A percentile compares a stretch with the other conserved stretches of the same genome.
Conservation (phyloP, 2,329 filamentous ascomycete genomes). For the Clonostachys byssicola region DNA sequence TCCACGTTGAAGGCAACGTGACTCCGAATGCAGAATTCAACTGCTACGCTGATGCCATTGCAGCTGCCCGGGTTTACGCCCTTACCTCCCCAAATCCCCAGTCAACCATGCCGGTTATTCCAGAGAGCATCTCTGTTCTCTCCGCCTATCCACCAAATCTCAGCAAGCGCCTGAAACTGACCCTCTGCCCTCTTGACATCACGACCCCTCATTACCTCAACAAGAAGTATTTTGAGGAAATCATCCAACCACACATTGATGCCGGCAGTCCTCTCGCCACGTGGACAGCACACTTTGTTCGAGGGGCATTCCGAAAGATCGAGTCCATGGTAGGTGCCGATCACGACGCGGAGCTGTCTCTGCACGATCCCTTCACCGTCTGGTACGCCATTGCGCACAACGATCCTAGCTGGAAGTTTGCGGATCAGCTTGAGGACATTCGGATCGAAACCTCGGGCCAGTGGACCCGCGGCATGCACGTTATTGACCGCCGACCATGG, state of each 20-base stretch:
- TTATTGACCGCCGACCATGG: constrained; percentile 69
- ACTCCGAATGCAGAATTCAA: constrained; percentile 92
- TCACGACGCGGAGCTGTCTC: constrained; percentile 54
- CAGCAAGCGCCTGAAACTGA: constrained; percentile 60
- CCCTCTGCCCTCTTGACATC: constrained; percentile 73
- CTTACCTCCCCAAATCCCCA: constrained; percentile 69
- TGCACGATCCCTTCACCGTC: constrained; percentile 76
- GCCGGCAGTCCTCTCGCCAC: constrained; percentile 67
- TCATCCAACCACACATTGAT: constrained; percentile 49
- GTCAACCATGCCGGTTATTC: constrained; percentile 74
- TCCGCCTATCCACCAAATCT: constrained; percentile 61
- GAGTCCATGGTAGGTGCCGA: constrained; percentile 55
- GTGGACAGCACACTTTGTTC: constrained; percentile 71
- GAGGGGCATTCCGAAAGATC: constrained; percentile 67
- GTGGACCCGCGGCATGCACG: constrained; percentile 91
- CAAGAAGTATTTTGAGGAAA: constrained; percentile 52
- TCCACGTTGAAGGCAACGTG: constrained; percentile 77
- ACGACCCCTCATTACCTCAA: constrained; percentile 67
- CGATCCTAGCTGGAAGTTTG: constrained; percentile 53
- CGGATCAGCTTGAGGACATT: constrained; percentile 69
- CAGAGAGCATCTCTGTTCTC: constrained; percentile 43
- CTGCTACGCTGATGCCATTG: constrained; percentile 80
- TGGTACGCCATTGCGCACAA: constrained; percentile 70
- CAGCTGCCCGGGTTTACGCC: constrained; percentile 72
- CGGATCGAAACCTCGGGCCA: constrained; percentile 86